These are phyloP conservation scores for Fusarium tuaranense DNA, from an alignment of 2,329 filamentous ascomycete genomes.

Conservation along the genomic window DNA sequence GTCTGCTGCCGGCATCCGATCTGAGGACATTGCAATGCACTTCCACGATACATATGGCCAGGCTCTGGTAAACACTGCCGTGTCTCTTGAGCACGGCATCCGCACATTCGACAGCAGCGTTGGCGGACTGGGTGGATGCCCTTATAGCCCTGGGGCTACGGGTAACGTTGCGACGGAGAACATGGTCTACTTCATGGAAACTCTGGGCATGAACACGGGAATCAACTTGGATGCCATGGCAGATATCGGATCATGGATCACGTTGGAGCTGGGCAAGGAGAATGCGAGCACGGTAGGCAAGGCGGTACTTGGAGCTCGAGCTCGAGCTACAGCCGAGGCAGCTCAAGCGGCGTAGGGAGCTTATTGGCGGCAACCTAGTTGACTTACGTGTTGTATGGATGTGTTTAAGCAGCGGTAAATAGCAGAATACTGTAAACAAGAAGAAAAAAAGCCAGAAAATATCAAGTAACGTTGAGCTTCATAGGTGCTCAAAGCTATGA, in stretches of 20 bases:
- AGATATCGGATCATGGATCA: conserved; percentile 80
- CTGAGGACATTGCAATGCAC: conserved; percentile 81
- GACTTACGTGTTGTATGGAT: neutral
- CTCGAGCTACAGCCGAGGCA: conserved; percentile 43
- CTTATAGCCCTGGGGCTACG: conserved; percentile 86
- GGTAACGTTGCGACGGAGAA: conserved; percentile 90
- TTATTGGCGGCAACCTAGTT: neutral
- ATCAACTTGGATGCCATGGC: conserved; percentile 75
- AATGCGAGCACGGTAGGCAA: conserved; percentile 77
- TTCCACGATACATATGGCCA: conserved; percentile 92
- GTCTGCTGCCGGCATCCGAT: conserved; percentile 74
- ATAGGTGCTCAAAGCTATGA: neutral
- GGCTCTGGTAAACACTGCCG: conserved; percentile 84
- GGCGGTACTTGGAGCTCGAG: conserved; percentile 67
- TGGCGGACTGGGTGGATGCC: conserved; percentile 84
- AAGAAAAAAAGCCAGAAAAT: neutral
- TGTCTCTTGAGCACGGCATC: conserved; percentile 81
- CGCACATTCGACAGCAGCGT: conserved; percentile 84
- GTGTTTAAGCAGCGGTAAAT: neutral
- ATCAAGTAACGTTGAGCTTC: neutral
- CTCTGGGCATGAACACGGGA: conserved; percentile 79
- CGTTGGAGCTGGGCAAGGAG: conserved; percentile 68
- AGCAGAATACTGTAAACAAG: neutral
- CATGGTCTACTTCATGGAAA: conserved; percentile 82
- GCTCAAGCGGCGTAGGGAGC: conserved; percentile 31